Conservation (phyloP, 1,139 yeast species). For the Yamadazyma kanchanaburiensis region DNA sequence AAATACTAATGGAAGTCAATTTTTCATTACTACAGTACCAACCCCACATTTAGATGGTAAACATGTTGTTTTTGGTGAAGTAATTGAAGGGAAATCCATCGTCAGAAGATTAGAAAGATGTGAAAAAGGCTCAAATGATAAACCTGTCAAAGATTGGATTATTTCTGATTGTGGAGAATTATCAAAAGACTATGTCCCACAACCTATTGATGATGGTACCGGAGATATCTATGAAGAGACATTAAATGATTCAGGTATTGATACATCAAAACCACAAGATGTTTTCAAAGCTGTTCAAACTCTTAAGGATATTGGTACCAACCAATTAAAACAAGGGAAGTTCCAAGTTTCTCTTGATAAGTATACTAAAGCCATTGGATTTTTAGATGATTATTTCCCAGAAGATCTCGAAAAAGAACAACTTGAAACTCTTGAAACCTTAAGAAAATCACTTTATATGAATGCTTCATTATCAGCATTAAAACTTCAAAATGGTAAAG, state of each 20-base stretch:
- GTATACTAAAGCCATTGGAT: constrained; percentile 67
- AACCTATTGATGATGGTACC: constrained; percentile 65
- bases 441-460: constrained; percentile 62
- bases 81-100: constrained; percentile 75
- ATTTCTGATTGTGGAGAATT: constrained; percentile 81
- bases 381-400: constrained; percentile 71
- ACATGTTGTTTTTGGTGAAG: constrained; percentile 95
- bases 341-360: constrained; percentile 56
- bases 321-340: constrained; percentile 64
- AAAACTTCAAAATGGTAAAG: constrained; percentile 56
- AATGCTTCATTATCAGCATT: constrained; percentile 76
- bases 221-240: constrained; percentile 83
- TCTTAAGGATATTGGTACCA: constrained; percentile 81
- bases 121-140: constrained; percentile 60
- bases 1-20: constrained; percentile 41
- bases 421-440: constrained; percentile 42
- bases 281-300: constrained; percentile 63
- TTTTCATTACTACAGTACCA: constrained; percentile 72
- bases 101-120: constrained; percentile 75
- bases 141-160: constrained; percentile 61
- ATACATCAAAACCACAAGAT: constrained; percentile 54
- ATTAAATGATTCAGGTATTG: constrained; percentile 66
- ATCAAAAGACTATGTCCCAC: constrained; percentile 53
- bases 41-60: constrained; percentile 88
- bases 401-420: constrained; percentile 60